Evolutionary conservation across 225 moss, liverwort and hornwort genomes (phyloP).

Genomic region (Physcomitrium patens): DNA sequence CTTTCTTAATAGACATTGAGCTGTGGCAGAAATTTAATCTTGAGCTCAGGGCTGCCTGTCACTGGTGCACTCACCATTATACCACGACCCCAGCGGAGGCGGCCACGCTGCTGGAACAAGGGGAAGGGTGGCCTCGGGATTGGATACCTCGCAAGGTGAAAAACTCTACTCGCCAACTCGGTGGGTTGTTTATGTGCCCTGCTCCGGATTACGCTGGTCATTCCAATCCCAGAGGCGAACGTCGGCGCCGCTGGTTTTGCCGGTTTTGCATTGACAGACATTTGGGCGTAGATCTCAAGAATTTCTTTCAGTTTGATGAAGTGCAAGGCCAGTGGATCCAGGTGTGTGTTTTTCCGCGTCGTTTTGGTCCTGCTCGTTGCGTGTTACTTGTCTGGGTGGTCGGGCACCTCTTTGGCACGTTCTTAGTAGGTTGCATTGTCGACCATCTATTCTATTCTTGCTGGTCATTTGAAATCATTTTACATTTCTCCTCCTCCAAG

Average conservation of each 20-base stretch:
- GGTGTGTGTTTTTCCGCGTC: slow-evolving; percentile 42
- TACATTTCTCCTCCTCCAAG: too few relatives aligned
- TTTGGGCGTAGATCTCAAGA: slow-evolving; percentile 65
- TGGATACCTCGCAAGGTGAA: slow-evolving; percentile 78
- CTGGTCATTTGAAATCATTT: too few relatives aligned
- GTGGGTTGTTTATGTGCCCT: slow-evolving; percentile 70
- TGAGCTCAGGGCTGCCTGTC: slow-evolving; percentile 72
- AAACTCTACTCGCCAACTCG: slow-evolving; percentile 70
- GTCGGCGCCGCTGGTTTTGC: slow-evolving; percentile 72
- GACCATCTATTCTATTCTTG: too few relatives aligned
- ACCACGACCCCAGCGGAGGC: slow-evolving; percentile 78
- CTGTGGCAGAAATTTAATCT: slow-evolving; percentile 74
- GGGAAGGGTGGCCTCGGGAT: slow-evolving; percentile 68
- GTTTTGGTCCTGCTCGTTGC: too few relatives aligned
- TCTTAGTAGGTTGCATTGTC: too few relatives aligned
- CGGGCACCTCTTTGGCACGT: too few relatives aligned
- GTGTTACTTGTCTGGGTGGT: too few relatives aligned
- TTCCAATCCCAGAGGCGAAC: slow-evolving; percentile 70
- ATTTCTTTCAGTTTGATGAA: slow-evolving; percentile 72
- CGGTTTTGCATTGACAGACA: slow-evolving; percentile 72
- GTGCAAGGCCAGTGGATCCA: slow-evolving; percentile 78
- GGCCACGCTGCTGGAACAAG: slow-evolving; percentile 71
- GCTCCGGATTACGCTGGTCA: slow-evolving; percentile 71
- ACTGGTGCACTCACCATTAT: slow-evolving; percentile 79
- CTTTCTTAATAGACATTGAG: slow-evolving; percentile 71